A percentile compares a stretch with the other conserved stretches of the same genome.
Conservation (phyloP, 495 filamentous ascomycete species). For the Talaromyces proteolyticus region DNA sequence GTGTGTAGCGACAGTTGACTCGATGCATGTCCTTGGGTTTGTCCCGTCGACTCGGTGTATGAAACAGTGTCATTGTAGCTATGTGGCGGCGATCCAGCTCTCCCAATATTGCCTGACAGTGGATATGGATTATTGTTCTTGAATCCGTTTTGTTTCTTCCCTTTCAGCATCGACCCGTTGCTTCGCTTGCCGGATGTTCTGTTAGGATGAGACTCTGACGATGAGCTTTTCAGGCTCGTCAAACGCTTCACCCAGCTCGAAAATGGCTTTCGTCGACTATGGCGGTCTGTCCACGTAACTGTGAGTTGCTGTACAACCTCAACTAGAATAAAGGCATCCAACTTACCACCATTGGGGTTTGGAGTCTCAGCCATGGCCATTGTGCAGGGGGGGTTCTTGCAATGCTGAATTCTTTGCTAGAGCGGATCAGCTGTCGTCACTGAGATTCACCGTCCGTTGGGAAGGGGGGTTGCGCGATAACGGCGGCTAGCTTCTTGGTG, state of each 20-base stretch:
- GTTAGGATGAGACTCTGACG: slow-evolving; percentile 43
- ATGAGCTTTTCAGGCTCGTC: slow-evolving; percentile 68
- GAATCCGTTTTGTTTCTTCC: slow-evolving; percentile 48
- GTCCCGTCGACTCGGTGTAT: slow-evolving; percentile 21
- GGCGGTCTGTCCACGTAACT: slow-evolving; percentile 45
- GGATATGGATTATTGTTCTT: slow-evolving; percentile 84
- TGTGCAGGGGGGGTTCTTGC: not conserved
- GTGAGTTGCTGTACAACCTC: slow-evolving; percentile 7
- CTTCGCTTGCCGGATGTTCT: slow-evolving; percentile 45
- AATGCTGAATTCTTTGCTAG: not conserved
- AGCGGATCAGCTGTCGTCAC: not conserved
- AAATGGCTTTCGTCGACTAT: slow-evolving; percentile 77
- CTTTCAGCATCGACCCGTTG: slow-evolving; percentile 34
- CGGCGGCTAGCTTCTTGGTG: not conserved
- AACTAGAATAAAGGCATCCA: not conserved
- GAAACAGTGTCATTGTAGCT: slow-evolving; percentile 34
- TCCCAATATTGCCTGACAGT: slow-evolving; percentile 47
- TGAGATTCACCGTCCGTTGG: too few relatives aligned
- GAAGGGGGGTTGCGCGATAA: too few relatives aligned
- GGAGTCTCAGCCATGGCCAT: slow-evolving; percentile 7
- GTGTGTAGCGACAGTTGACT: slow-evolving; percentile 3
- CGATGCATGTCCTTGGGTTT: slow-evolving; percentile 15
- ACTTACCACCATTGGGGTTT: not conserved
- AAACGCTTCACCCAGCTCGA: slow-evolving; percentile 92
- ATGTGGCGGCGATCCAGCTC: slow-evolving; percentile 30